Evolutionary conservation across 805 yeast species (phyloP).

Genomic region (Starmerella tilneyi): DNA sequence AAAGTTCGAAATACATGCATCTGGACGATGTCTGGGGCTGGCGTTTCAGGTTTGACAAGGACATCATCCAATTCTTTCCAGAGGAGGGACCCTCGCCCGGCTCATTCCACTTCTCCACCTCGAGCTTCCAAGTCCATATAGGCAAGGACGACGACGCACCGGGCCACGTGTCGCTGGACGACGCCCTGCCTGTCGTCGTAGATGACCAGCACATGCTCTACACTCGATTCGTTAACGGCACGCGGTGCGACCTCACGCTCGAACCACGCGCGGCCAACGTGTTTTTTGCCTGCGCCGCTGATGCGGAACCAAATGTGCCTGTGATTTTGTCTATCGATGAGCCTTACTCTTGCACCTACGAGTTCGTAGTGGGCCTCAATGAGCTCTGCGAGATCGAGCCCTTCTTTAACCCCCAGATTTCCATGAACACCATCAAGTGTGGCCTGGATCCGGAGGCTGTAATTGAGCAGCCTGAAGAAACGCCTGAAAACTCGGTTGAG

Average conservation of each 20-base stretch:
- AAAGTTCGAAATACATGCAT: background rate
- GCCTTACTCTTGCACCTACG: slow-evolving; percentile 22
- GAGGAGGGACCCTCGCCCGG: background rate
- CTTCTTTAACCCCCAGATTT: slow-evolving; percentile 1
- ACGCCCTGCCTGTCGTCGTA: slow-evolving; percentile 14
- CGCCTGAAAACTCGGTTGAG: background rate
- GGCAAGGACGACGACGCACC: background rate
- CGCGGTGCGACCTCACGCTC: slow-evolving; percentile 49
- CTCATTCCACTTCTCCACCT: background rate
- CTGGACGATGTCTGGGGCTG: slow-evolving; percentile 21
- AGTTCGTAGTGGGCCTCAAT: slow-evolving; percentile 15
- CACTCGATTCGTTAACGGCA: slow-evolving; percentile 37
- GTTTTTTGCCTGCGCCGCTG: slow-evolving; percentile 45
- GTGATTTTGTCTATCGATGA: slow-evolving; percentile 14
- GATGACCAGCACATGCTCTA: slow-evolving; percentile 16
- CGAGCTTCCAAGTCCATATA: slow-evolving; percentile 2
- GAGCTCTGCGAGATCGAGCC: slow-evolving; percentile 19
- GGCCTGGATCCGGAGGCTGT: slow-evolving; percentile 5
- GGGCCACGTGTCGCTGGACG: background rate
- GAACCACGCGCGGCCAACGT: slow-evolving; percentile 45
- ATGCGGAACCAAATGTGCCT: background rate
- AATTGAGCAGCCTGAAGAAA: background rate
- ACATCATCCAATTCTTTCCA: slow-evolving; percentile 16
- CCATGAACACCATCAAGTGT: slow-evolving; percentile 14
- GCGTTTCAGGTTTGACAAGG: slow-evolving; percentile 8